Conservation (phyloP, 78 protist species). For the Chrysochromulina tobinii region DNA sequence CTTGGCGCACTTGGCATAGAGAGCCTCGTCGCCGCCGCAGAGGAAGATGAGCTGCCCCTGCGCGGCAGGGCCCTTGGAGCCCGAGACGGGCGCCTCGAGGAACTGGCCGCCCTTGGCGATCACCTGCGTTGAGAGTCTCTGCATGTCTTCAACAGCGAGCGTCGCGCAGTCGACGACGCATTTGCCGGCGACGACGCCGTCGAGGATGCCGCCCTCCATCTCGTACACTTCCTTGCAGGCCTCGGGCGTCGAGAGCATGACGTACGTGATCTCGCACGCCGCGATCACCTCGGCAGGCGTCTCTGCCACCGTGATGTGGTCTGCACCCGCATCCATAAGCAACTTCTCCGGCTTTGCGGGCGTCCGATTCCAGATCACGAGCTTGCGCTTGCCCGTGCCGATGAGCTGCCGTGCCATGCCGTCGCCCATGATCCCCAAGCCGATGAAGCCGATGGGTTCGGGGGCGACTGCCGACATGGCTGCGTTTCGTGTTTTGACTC, state of each 20-base stretch:
- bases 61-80: not conserved
- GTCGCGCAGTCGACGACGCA: constrained; percentile 41
- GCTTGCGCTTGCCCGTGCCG: not conserved
- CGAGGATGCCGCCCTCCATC: not conserved
- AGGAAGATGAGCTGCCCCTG: constrained; percentile 38
- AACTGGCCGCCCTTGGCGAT: not conserved
- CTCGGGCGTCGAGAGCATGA: constrained; percentile 17
- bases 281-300: not conserved
- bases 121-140: not conserved
- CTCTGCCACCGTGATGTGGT: not conserved
- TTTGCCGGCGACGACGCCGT: not conserved
- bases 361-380: constrained; percentile 13
- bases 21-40: not conserved
- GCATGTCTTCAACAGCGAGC: not conserved
- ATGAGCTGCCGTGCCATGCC: constrained; percentile 31
- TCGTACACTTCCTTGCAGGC: not conserved
- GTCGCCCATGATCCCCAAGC: constrained; percentile 54
- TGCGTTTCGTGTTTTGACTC: too few relatives aligned
- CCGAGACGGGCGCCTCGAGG: constrained; percentile 54
- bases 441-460: constrained; percentile 38
- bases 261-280: not conserved
- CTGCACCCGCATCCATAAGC: not conserved
- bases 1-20: too few relatives aligned
- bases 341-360: not conserved
- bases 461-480: too few relatives aligned